Evolutionary conservation across 1,139 yeast species (phyloP).

Genomic region (Blastobotrys petasosporus): DNA sequence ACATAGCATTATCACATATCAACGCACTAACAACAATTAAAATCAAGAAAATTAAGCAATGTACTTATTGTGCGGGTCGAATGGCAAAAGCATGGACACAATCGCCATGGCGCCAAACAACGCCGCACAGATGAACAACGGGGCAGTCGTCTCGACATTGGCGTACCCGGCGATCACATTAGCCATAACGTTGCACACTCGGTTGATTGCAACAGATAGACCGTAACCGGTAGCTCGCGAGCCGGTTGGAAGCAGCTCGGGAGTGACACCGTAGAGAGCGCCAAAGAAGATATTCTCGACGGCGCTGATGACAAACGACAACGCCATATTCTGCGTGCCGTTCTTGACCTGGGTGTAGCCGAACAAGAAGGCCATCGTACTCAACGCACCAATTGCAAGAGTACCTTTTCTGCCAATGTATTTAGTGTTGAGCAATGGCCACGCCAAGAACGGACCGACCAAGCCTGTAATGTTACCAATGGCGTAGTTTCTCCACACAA

Average conservation of each 20-base stretch:
- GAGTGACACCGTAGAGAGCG: conserved; percentile 49
- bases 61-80: conserved; percentile 27
- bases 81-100: conserved; percentile 42
- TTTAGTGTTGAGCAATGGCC: conserved; percentile 20
- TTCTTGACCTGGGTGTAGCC: conserved; percentile 51
- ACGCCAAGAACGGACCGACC: conserved; percentile 51
- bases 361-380: conserved; percentile 49
- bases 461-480: conserved; percentile 46
- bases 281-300: conserved; percentile 49
- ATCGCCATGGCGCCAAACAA: conserved; percentile 41
- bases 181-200: conserved; percentile 46
- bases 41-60: too few species aligned
- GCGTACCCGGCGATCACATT: conserved; percentile 47
- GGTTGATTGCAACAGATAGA: conserved; percentile 41
- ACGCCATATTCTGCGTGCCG: conserved; percentile 45
- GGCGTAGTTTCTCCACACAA: conserved; percentile 39
- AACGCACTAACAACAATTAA: too few species aligned
- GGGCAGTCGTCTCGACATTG: conserved; percentile 40
- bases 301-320: conserved; percentile 45
- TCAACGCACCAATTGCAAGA: conserved; percentile 46
- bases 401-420: conserved; percentile 44
- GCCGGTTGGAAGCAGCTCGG: conserved; percentile 50
- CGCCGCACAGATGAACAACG: conserved; percentile 55
- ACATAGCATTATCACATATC: too few species aligned
- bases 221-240: conserved; percentile 53